Conservation (phyloP, 2,329 filamentous ascomycete genomes). For the Nothophaeocryptopus gaeumannii region DNA sequence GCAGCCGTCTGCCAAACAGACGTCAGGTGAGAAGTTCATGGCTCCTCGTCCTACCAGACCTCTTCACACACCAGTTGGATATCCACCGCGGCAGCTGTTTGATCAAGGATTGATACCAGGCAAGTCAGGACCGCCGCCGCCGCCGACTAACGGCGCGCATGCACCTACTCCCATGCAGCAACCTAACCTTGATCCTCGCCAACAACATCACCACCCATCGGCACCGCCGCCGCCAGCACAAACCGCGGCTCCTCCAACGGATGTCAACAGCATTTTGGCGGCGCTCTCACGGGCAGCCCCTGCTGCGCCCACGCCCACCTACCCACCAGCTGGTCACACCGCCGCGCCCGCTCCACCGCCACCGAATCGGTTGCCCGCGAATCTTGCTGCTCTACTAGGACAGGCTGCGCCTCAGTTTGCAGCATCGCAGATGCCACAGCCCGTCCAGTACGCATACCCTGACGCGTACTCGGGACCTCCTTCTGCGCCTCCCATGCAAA, state of each 20-base stretch:
- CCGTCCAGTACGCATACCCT: slow-evolving; percentile 10
- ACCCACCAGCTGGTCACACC: slow-evolving; percentile 21
- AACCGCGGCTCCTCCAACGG: slow-evolving; percentile 24
- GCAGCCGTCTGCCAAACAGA: slow-evolving; percentile 15
- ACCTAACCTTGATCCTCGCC: slow-evolving; percentile 11
- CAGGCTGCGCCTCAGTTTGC: slow-evolving; percentile 18
- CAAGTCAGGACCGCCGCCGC: slow-evolving; percentile 10
- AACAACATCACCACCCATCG: slow-evolving; percentile 16
- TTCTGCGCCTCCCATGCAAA: slow-evolving; percentile 16
- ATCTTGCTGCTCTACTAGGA: slow-evolving; percentile 29
- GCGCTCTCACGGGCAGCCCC: slow-evolving; percentile 32
- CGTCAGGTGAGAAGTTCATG: slow-evolving; percentile 29
- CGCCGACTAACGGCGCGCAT: slow-evolving; percentile 17
- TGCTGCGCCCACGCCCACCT: slow-evolving; percentile 22
- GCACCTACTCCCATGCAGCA: slow-evolving; percentile 2
- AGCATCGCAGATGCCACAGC: slow-evolving; percentile 13
- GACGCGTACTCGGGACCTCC: slow-evolving; percentile 20
- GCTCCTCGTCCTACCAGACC: slow-evolving; percentile 32
- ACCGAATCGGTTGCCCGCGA: slow-evolving; percentile 25
- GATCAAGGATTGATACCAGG: slow-evolving; percentile 31
- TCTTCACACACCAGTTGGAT: slow-evolving; percentile 30
- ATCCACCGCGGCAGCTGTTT: slow-evolving; percentile 31
- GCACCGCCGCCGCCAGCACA: slow-evolving; percentile 15
- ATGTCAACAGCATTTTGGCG: slow-evolving; percentile 38
- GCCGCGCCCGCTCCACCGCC: slow-evolving; percentile 21